These are phyloP conservation scores for Setaria italica DNA, from an alignment of 202 grass and related monocot genomes.

Conservation along the genomic window DNA sequence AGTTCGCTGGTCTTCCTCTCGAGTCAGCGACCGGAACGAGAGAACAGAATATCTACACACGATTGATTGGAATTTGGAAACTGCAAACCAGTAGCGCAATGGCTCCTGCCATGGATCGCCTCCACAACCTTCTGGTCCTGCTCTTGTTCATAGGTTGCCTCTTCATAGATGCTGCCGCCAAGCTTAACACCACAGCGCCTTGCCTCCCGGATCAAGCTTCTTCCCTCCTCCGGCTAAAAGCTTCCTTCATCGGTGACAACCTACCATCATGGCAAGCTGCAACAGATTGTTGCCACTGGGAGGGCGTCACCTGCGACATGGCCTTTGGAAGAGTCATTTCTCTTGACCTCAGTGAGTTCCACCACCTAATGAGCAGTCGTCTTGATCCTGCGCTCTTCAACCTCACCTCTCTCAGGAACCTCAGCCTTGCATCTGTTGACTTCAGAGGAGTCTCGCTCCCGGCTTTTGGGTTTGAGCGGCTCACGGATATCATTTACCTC, in stretches of 20 bases:
- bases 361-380: slow-evolving; percentile 13
- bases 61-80: not conserved
- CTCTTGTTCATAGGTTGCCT: not conserved
- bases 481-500: slow-evolving; percentile 52
- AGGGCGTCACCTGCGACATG: slow-evolving; percentile 46
- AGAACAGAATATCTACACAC: not conserved
- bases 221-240: slow-evolving; percentile 58
- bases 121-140: not conserved
- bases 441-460: slow-evolving; percentile 19
- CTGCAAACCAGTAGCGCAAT: not conserved
- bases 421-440: slow-evolving; percentile 46
- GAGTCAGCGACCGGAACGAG: not conserved
- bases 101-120: not conserved
- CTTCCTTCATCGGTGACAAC: slow-evolving; percentile 32
- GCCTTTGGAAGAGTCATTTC: slow-evolving; percentile 33
- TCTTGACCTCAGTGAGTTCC: slow-evolving; percentile 47
- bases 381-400: slow-evolving; percentile 52
- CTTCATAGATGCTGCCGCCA: not conserved
- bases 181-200: too few species aligned
- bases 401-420: slow-evolving; percentile 56
- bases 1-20: too few species aligned
- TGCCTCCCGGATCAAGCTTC: slow-evolving; percentile 52
- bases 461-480: slow-evolving; percentile 42
- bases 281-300: slow-evolving; percentile 59
- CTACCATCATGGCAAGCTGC: slow-evolving; percentile 48